A percentile compares a stretch with the other conserved stretches of the same genome.
These are phyloP conservation scores for Blechomonas ayalai DNA, from an alignment of 208 protist species.

Conservation along the genomic window DNA sequence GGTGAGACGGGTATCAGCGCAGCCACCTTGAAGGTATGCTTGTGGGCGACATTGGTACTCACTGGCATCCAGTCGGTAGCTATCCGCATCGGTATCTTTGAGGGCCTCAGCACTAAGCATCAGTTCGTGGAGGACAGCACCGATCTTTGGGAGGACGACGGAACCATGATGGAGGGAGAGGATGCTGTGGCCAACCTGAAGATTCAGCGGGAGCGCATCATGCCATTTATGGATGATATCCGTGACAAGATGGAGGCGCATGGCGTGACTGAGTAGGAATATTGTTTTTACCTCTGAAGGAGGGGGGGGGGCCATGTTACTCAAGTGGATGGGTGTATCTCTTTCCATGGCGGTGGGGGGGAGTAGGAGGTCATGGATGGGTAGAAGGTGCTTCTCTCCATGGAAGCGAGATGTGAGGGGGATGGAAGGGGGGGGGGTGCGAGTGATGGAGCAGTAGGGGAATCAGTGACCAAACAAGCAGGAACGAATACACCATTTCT, in stretches of 20 bases:
- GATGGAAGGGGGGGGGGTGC: no score
- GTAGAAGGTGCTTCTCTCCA: no score
- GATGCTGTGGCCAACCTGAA: conserved; percentile 80
- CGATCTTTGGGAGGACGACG: conserved; percentile 75
- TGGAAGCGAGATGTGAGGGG: no score
- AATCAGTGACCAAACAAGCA: no score
- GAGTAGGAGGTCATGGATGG: no score
- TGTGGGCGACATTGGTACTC: conserved; percentile 25
- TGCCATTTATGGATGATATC: conserved; percentile 87
- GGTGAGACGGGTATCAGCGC: conserved; percentile 73
- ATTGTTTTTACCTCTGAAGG: no score
- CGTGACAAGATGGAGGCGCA: conserved; percentile 59
- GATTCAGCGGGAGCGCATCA: conserved; percentile 86
- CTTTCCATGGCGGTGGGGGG: no score
- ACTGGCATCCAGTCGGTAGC: conserved; percentile 17
- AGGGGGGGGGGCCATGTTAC: no score
- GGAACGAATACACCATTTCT: conserved; percentile 31
- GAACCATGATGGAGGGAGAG: conserved; percentile 75
- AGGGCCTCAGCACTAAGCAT: conserved; percentile 37
- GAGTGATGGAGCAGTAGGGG: no score
- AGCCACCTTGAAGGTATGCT: conserved; percentile 28
- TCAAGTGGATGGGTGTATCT: no score
- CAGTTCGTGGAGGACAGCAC: conserved; percentile 77
- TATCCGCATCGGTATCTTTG: conserved; percentile 44
- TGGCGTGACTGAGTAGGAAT: conserved; percentile 3